Evolutionary conservation across 1,284 basidiomycete species (phyloP).

Genomic region (Boletus smithii): DNA sequence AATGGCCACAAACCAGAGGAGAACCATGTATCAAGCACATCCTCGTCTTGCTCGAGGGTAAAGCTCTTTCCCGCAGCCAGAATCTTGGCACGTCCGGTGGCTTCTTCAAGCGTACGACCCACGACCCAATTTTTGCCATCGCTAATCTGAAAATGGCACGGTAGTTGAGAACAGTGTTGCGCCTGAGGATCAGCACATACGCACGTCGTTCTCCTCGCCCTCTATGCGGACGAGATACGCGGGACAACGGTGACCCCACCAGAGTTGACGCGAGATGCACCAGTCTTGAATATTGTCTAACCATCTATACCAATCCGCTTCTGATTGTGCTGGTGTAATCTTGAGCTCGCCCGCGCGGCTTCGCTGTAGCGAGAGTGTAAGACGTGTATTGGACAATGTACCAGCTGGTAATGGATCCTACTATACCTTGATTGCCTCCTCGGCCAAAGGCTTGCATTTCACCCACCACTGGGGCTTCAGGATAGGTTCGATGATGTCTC

Average conservation of each 20-base stretch:
- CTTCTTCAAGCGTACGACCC: constrained; percentile 79
- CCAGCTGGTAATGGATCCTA: not conserved
- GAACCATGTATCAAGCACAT: constrained; percentile 99
- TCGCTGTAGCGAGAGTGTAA: constrained; percentile 47
- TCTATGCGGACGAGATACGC: constrained; percentile 92
- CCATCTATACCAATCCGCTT: constrained; percentile 97
- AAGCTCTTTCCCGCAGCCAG: constrained; percentile 74
- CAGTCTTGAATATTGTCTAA: constrained; percentile 96
- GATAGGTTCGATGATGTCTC: constrained; percentile 93
- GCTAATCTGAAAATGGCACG: constrained; percentile 42
- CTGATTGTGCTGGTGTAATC: constrained; percentile 83
- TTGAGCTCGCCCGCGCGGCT: constrained; percentile 82
- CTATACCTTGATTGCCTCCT: constrained; percentile 79
- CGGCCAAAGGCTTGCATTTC: constrained; percentile 87
- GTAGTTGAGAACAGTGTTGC: not conserved
- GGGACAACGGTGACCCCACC: constrained; percentile 98
- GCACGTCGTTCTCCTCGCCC: constrained; percentile 72
- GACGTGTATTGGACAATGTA: not conserved
- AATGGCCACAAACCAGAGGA: constrained; percentile 98
- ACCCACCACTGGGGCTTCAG: constrained; percentile 99
- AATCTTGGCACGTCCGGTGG: constrained; percentile 71
- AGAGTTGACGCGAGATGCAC: constrained; percentile 98
- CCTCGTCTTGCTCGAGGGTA: constrained; percentile 90
- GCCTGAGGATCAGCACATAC: constrained; percentile 25
- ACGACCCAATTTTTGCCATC: constrained; percentile 90